phyloP scores from a whole-genome alignment of 2,329 filamentous ascomycete species.

The Raffaelea albimanens region DNA sequence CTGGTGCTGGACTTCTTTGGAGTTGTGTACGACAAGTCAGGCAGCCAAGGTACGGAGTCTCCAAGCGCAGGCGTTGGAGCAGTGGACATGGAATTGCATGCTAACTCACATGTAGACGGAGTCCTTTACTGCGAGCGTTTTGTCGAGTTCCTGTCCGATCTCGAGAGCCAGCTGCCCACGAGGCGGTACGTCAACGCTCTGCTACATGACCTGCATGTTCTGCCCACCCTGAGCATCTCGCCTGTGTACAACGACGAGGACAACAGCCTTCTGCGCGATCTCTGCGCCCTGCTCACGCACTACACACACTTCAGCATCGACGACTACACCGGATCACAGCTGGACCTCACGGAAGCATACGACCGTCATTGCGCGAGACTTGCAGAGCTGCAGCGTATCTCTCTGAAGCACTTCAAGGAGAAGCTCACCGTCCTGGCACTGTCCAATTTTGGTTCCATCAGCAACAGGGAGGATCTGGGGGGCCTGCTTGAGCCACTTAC shows the following conservation, averaged over 20 bases:
- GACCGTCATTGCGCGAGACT: slow-evolving; percentile 69
- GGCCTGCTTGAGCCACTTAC: slow-evolving; percentile 63
- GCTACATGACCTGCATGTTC: slow-evolving; percentile 73
- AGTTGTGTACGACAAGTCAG: slow-evolving; percentile 50
- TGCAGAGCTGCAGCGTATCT: slow-evolving; percentile 68
- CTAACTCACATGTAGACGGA: no score
- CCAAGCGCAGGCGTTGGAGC: no score
- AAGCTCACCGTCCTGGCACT: slow-evolving; percentile 87
- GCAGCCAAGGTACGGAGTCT: slow-evolving; percentile 4
- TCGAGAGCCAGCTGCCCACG: slow-evolving; percentile 89
- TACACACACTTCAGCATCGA: slow-evolving; percentile 86
- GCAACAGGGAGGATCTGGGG: slow-evolving; percentile 69
- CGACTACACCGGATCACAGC: slow-evolving; percentile 75
- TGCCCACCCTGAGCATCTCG: slow-evolving; percentile 70
- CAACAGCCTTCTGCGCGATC: slow-evolving; percentile 70
- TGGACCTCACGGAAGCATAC: slow-evolving; percentile 63
- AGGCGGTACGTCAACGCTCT: slow-evolving; percentile 87
- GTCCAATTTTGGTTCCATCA: slow-evolving; percentile 85
- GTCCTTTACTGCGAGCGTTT: slow-evolving; percentile 86
- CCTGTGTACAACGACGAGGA: slow-evolving; percentile 66
- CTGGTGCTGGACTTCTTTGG: slow-evolving; percentile 75
- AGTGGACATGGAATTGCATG: no score
- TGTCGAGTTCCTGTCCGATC: slow-evolving; percentile 77
- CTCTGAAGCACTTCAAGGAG: slow-evolving; percentile 74
- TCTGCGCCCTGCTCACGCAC: slow-evolving; percentile 71